Evolutionary conservation across 306 rosid species (phyloP), one percentile per base, ranked within the genome.

Genomic region (Coriaria nepalensis): DNA sequence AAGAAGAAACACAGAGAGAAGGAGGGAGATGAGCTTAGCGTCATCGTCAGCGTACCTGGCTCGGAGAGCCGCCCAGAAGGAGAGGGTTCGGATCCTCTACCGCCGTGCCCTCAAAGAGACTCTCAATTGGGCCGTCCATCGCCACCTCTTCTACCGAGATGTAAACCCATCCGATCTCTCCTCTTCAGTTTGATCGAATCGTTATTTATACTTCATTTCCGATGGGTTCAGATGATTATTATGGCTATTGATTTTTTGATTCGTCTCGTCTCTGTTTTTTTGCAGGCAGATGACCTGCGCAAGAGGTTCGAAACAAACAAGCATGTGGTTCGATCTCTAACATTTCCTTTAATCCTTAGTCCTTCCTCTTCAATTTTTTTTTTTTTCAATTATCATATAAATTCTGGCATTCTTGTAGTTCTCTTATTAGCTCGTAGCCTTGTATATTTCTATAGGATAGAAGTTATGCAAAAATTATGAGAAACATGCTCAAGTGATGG

Each of bases 51-150:
- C 69, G 33, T 81, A 77, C 73, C 5, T 70, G 29, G 92, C 78
- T 56, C 92, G 98, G 63, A 83, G 95, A 9, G 94, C 95, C 45
- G 92, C 94, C 49, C 98, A 90, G 85, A 81, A 52, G 68, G 95
- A 90, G 71, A 73, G 70, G 87, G 95, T 90, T 35, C 84, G 95
- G 79, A 90, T 85, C 77, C 81, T 90, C 33, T 90, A 90, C 74
- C 72, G 95, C 29, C 75, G 80, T 4, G 94, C 98, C 49, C 98
- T 90, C 64, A 81, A 77, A 66, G 94, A 84, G 53, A 75, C 94
- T 53, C 98, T 90, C 66, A 90, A 79, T 48, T 90, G 94, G 95
- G 98, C 95, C 34, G 98, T 90, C 6, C 98, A 90, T 75, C 95
- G 98, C 70, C 95, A 79, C 73, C 82, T 90, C 68, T 90, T 90